phyloP scores from a whole-genome alignment of 352 stramenopile species.

The Phytophthora constricta region DNA sequence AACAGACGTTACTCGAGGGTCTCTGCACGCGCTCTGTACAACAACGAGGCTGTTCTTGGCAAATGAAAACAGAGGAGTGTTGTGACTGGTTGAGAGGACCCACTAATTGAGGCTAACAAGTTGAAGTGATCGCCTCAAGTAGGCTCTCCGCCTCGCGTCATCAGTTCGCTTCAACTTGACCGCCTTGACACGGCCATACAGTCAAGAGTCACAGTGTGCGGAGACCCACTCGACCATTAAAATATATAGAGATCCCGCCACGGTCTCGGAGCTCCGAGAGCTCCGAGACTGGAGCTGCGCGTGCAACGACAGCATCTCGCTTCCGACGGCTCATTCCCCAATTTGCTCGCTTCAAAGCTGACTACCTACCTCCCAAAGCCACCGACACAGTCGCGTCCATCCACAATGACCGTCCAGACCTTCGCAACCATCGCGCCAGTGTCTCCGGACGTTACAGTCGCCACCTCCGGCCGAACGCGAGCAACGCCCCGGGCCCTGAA shows the following conservation, averaged over 20 bases:
- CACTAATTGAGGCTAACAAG: neutral
- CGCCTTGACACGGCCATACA: too few species aligned
- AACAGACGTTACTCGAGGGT: neutral
- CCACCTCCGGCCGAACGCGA: neutral
- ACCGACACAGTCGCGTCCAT: neutral
- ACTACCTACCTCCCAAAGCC: neutral
- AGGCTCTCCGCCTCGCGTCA: constrained; percentile 42
- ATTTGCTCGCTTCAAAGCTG: constrained; percentile 30
- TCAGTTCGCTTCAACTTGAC: constrained; percentile 46
- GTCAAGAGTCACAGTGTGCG: constrained; percentile 7
- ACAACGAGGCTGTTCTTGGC: too few species aligned
- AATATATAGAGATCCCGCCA: constrained; percentile 24
- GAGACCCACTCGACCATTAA: constrained; percentile 30
- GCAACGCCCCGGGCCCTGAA: constrained; percentile 16
- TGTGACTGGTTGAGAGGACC: neutral
- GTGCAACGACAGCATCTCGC: constrained; percentile 12
- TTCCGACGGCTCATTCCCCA: constrained; percentile 45
- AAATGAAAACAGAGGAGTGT: too few species aligned
- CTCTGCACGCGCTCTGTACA: neutral
- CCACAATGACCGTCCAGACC: too few species aligned
- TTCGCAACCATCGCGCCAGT: neutral
- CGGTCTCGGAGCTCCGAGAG: too few species aligned
- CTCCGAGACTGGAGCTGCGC: neutral
- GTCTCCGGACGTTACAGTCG: neutral
- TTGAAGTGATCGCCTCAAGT: neutral